phyloP scores from a whole-genome alignment of 2,329 filamentous ascomycete species.

The Sporothrix schenckii region DNA sequence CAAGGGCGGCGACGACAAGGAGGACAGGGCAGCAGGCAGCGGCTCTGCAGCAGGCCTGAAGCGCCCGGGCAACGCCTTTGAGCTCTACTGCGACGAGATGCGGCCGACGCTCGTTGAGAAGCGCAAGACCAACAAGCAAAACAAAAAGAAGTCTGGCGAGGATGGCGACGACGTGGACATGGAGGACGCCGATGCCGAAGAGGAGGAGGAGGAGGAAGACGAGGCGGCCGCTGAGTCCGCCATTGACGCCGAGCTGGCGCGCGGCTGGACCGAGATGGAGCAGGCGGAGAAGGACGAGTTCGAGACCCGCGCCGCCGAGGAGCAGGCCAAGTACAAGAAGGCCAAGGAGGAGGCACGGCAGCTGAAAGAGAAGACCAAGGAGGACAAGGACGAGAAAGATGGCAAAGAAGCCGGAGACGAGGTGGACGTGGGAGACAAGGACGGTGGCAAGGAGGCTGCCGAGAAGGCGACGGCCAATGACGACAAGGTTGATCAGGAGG shows the following conservation, averaged over 20 bases:
- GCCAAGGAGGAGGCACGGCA: constrained; percentile 44
- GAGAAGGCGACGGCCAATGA: not conserved
- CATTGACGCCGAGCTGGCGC: constrained; percentile 59
- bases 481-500: not conserved
- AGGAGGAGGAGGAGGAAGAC: constrained; percentile 30
- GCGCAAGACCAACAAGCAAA: constrained; percentile 42
- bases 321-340: constrained; percentile 48
- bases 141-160: constrained; percentile 33
- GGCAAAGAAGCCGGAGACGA: constrained; percentile 26
- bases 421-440: constrained; percentile 24
- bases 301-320: constrained; percentile 48
- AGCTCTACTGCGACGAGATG: constrained; percentile 58
- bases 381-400: constrained; percentile 27
- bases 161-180: constrained; percentile 48
- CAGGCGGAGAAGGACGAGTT: constrained; percentile 55
- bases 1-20: constrained; percentile 38
- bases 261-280: constrained; percentile 58
- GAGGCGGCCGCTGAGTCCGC: constrained; percentile 37
- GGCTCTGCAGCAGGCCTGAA: constrained; percentile 44
- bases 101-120: constrained; percentile 51
- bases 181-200: constrained; percentile 37
- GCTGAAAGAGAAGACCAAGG: constrained; percentile 29
- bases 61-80: constrained; percentile 55
- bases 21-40: not conserved
- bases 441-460: not conserved